Conservation (phyloP, 495 filamentous ascomycete species). For the Penicillium paxilli region DNA sequence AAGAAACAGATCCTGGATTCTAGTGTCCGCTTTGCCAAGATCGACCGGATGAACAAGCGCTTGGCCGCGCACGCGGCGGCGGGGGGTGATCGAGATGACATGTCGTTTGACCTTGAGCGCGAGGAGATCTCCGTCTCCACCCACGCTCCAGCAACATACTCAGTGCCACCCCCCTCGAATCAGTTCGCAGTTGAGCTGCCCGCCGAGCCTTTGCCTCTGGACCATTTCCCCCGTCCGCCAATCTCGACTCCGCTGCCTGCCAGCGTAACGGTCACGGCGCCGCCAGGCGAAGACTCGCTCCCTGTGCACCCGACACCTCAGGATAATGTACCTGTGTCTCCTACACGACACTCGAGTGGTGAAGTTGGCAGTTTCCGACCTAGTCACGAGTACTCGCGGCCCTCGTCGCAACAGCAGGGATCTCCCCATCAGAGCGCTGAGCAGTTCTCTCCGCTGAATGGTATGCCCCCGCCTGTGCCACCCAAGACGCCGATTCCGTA, state of each 20-base stretch:
- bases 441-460: slow-evolving; percentile 33
- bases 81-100: slow-evolving; percentile 25
- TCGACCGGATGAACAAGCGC: slow-evolving; percentile 65
- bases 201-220: slow-evolving; percentile 47
- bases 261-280: slow-evolving; percentile 25
- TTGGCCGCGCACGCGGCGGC: slow-evolving; percentile 42
- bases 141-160: slow-evolving; percentile 20
- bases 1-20: slow-evolving; percentile 73
- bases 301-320: slow-evolving; percentile 36
- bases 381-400: slow-evolving; percentile 36
- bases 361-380: slow-evolving; percentile 35
- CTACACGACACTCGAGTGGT: slow-evolving; percentile 38
- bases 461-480: slow-evolving; percentile 73
- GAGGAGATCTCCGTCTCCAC: slow-evolving; percentile 23
- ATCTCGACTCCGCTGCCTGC: slow-evolving; percentile 31
- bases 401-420: slow-evolving; percentile 37
- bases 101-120: slow-evolving; percentile 26
- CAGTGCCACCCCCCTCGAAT: slow-evolving; percentile 41
- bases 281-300: slow-evolving; percentile 28
- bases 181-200: slow-evolving; percentile 64
- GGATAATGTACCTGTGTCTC: slow-evolving; percentile 24
- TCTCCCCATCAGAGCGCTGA: slow-evolving; percentile 50
- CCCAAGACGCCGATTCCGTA: slow-evolving; percentile 80
- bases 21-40: slow-evolving; percentile 80
- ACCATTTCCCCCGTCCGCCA: slow-evolving; percentile 34